These are phyloP conservation scores for Tricholoma hemisulphureum DNA, from an alignment of 768 basidiomycete species.

Conservation along the genomic window DNA sequence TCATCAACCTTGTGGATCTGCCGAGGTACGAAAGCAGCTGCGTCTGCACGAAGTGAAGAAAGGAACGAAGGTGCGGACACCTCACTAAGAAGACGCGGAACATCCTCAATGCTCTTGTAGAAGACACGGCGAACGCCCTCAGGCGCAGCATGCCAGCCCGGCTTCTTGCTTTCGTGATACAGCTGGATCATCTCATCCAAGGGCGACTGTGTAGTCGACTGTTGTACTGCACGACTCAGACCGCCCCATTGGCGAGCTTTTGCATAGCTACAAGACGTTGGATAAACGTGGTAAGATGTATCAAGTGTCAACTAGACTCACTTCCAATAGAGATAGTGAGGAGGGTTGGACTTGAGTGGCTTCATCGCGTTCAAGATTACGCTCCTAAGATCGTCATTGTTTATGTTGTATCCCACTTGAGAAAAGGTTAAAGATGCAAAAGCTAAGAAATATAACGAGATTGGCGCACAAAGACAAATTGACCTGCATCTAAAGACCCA, in stretches of 20 bases:
- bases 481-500: slow-evolving; percentile 40
- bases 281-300: background rate
- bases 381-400: background rate
- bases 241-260: slow-evolving; percentile 26
- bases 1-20: background rate
- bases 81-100: slow-evolving; percentile 5
- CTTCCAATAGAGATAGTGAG: background rate
- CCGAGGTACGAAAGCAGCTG: background rate
- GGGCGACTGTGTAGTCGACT: slow-evolving; percentile 9
- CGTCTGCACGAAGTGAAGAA: background rate
- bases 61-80: slow-evolving; percentile 1
- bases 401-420: slow-evolving; percentile 36
- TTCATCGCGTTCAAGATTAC: slow-evolving; percentile 10
- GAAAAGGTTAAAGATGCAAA: background rate
- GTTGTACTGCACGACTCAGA: slow-evolving; percentile 21
- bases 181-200: slow-evolving; percentile 29
- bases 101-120: slow-evolving; percentile 9
- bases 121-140: slow-evolving; percentile 10
- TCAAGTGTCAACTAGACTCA: background rate
- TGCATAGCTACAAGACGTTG: slow-evolving; percentile 16
- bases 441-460: background rate
- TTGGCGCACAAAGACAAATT: slow-evolving; percentile 45
- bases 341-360: slow-evolving; percentile 7
- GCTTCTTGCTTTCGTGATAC: slow-evolving; percentile 12
- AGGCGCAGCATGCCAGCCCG: background rate